Percentiles rank a stretch among this genome's conserved stretches.
phyloP scores from a whole-genome alignment of 257 asterid species.

The Fraxinus americana region DNA sequence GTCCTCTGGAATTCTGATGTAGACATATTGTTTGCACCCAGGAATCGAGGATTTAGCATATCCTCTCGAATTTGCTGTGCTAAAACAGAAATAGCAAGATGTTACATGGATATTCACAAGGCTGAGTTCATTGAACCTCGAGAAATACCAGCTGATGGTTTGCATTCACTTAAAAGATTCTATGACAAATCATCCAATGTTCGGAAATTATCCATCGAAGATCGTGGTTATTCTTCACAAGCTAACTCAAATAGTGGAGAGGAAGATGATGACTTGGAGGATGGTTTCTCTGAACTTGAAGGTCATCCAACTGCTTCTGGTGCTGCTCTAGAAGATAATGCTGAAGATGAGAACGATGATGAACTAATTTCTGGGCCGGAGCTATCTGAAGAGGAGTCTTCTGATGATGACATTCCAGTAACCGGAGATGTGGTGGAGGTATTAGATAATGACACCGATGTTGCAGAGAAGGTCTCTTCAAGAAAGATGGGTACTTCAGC shows the following conservation, averaged over 20 bases:
- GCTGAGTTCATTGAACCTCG: slow-evolving; percentile 18
- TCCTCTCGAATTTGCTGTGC: slow-evolving; percentile 24
- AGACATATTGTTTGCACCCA: slow-evolving; percentile 21
- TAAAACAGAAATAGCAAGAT: slow-evolving; percentile 27
- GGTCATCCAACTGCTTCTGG: slow-evolving; percentile 25
- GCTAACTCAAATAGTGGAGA: slow-evolving; percentile 39
- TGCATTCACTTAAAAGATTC: slow-evolving; percentile 23
- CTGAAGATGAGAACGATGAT: slow-evolving; percentile 12
- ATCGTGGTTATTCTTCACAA: slow-evolving; percentile 35
- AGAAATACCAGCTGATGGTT: slow-evolving; percentile 19
- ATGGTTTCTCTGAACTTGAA: slow-evolving; percentile 47
- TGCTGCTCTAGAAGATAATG: slow-evolving; percentile 9
- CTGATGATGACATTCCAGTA: slow-evolving; percentile 3
- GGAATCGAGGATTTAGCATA: slow-evolving; percentile 32
- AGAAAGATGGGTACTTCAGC: slow-evolving; percentile 23
- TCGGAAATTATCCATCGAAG: slow-evolving; percentile 23
- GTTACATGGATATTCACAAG: slow-evolving; percentile 7
- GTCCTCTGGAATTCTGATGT: neutral
- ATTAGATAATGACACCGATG: slow-evolving; percentile 29
- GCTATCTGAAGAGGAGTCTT: slow-evolving; percentile 35
- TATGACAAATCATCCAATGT: slow-evolving; percentile 16
- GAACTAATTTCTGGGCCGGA: slow-evolving; percentile 34
- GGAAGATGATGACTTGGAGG: slow-evolving; percentile 38
- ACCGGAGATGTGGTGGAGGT: slow-evolving; percentile 21
- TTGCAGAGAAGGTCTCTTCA: slow-evolving; percentile 15